Percentiles rank a stretch among this genome's conserved stretches.
These are phyloP conservation scores for Solanum etuberosum DNA, from an alignment of 257 asterid genomes.

Conservation along the genomic window DNA sequence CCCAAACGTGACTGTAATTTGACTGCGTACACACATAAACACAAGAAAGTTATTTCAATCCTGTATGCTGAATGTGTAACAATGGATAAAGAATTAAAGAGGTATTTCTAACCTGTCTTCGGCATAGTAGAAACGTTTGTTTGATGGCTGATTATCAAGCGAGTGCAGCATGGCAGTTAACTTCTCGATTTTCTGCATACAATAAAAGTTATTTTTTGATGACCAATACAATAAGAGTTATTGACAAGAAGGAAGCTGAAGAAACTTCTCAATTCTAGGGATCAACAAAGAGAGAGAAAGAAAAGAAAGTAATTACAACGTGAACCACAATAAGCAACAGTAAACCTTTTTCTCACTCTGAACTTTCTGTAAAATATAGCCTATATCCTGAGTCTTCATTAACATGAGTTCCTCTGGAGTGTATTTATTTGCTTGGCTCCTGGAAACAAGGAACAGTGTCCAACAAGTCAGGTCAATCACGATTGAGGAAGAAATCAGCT, in stretches of 20 bases:
- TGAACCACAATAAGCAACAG: background rate
- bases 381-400: constrained; percentile 90
- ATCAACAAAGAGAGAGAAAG: background rate
- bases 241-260: background rate
- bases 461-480: constrained; percentile 6
- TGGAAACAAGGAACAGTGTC: constrained; percentile 8
- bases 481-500: background rate
- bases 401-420: constrained; percentile 69
- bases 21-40: background rate
- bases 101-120: constrained; percentile 54
- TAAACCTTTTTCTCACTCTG: constrained; percentile 84
- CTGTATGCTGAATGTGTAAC: background rate
- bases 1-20: background rate
- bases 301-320: background rate
- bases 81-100: background rate
- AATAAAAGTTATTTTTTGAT: background rate
- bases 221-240: constrained; percentile 1
- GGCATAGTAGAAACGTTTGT: constrained; percentile 58
- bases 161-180: constrained; percentile 44
- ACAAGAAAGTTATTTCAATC: background rate
- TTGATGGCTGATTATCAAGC: constrained; percentile 39
- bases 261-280: background rate
- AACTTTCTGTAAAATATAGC: constrained; percentile 69
- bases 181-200: constrained; percentile 67
- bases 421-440: constrained; percentile 73